phyloP scores from a whole-genome alignment of 2,329 filamentous ascomycete genomes.

The Drechslerella dactyloides region DNA sequence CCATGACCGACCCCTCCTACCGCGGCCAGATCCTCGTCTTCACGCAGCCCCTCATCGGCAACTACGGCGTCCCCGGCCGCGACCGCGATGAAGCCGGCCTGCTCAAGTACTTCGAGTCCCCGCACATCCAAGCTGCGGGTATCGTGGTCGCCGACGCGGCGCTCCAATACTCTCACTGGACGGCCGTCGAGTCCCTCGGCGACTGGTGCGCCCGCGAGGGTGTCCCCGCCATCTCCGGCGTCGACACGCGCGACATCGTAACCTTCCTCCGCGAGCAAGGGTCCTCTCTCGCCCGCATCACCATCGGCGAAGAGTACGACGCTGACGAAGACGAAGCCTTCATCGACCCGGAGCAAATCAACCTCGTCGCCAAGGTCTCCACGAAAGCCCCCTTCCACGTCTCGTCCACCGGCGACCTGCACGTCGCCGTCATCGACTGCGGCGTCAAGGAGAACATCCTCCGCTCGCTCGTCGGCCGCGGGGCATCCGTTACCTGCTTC shows the following conservation, averaged over 20 bases:
- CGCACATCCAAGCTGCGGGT: slow-evolving; percentile 93
- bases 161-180: slow-evolving; percentile 96
- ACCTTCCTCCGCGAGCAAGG: slow-evolving; percentile 95
- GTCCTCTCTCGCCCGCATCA: slow-evolving; percentile 92
- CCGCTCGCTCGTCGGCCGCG: slow-evolving; percentile 87
- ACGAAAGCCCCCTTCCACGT: slow-evolving; percentile 98
- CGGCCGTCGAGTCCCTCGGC: slow-evolving; percentile 88
- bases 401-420: slow-evolving; percentile 81
- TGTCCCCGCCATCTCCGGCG: slow-evolving; percentile 92
- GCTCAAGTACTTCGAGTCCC: slow-evolving; percentile 97
- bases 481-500: slow-evolving; percentile 90
- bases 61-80: slow-evolving; percentile 93
- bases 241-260: slow-evolving; percentile 96
- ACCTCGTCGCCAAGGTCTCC: slow-evolving; percentile 92
- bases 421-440: slow-evolving; percentile 94
- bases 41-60: slow-evolving; percentile 96
- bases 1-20: slow-evolving; percentile 85
- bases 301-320: slow-evolving; percentile 96
- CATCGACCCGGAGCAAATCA: slow-evolving; percentile 93
- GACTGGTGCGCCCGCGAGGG: slow-evolving; percentile 97
- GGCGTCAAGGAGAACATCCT: slow-evolving; percentile 99
- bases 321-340: slow-evolving; percentile 97
- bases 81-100: slow-evolving; percentile 86
- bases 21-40: slow-evolving; percentile 96
- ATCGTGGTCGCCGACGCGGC: slow-evolving; percentile 96